Percentiles rank a stretch among this genome's conserved stretches.
Conservation (phyloP, 345 rosid genomes). For the Lenwebbia sp. region DNA sequence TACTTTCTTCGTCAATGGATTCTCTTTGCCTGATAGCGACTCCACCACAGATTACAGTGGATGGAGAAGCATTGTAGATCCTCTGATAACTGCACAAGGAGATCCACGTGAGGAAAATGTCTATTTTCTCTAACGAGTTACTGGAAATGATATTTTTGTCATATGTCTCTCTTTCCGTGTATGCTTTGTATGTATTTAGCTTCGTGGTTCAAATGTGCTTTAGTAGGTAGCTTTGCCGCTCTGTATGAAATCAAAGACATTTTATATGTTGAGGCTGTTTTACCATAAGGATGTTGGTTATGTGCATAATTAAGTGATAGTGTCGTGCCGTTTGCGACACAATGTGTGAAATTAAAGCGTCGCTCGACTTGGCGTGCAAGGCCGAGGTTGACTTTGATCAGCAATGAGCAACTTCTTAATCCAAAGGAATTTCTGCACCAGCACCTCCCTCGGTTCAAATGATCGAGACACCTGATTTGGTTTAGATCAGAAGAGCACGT, state of each 20-base stretch:
- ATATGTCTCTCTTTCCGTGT: neutral
- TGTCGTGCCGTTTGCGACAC: neutral
- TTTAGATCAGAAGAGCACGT: neutral
- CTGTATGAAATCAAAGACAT: neutral
- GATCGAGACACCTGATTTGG: neutral
- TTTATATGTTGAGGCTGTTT: neutral
- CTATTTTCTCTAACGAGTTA: neutral
- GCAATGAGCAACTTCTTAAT: neutral
- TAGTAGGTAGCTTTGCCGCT: neutral
- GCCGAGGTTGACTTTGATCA: neutral
- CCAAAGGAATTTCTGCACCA: neutral
- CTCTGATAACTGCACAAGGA: conserved; percentile 23
- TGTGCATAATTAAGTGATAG: neutral
- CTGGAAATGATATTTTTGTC: neutral
- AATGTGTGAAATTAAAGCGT: neutral
- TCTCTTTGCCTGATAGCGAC: conserved; percentile 45
- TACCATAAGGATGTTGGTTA: neutral
- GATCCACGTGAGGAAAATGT: neutral
- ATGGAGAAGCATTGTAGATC: conserved; percentile 66
- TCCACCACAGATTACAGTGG: conserved; percentile 28
- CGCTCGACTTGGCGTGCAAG: neutral
- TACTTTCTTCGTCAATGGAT: conserved; percentile 63
- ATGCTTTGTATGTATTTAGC: neutral
- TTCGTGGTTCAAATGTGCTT: neutral
- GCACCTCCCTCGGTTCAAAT: neutral